Evolutionary conservation across 2,329 filamentous ascomycete genomes (phyloP).

Genomic region (Colletotrichum siamense): DNA sequence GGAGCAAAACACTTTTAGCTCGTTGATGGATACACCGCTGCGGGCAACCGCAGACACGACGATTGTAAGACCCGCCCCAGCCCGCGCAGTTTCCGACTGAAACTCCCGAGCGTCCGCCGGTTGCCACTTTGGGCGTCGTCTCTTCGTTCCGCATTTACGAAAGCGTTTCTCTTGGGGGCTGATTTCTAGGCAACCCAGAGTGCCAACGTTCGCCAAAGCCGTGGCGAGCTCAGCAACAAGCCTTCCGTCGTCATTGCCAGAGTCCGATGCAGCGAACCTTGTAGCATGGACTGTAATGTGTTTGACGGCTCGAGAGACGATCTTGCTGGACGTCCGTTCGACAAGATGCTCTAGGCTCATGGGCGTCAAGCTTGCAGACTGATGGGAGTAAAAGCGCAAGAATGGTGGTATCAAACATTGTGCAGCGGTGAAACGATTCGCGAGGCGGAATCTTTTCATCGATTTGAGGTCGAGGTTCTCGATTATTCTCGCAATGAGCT

Average conservation of each 20-base stretch:
- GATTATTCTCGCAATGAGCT: neutral
- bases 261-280: neutral
- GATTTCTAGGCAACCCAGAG: neutral
- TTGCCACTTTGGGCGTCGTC: neutral
- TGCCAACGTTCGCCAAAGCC: neutral
- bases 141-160: neutral
- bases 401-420: neutral
- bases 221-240: neutral
- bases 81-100: neutral
- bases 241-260: neutral
- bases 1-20: neutral
- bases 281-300: neutral
- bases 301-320: neutral
- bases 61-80: neutral
- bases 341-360: fast-evolving
- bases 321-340: neutral
- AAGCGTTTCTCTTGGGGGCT: neutral
- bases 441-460: neutral
- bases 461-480: neutral
- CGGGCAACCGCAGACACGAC: neutral
- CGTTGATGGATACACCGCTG: neutral
- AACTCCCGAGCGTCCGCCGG: neutral
- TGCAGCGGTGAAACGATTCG: neutral
- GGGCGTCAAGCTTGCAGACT: neutral
- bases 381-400: neutral